Conservation (phyloP, 257 asterid species). For the Solanum commersonii region DNA sequence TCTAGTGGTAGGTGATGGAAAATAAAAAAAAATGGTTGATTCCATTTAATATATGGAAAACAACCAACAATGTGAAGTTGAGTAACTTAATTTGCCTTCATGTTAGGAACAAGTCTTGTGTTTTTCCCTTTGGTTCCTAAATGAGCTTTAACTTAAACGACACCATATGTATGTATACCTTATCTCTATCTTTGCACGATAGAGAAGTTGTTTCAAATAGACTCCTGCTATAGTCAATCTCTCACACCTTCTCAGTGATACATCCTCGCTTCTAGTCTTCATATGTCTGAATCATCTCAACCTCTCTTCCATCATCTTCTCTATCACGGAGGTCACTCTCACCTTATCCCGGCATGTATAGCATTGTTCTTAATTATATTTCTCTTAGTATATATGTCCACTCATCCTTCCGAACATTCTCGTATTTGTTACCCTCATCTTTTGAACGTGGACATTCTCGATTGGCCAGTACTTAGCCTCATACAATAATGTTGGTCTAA, state of each 20-base stretch:
- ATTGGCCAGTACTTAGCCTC: not conserved
- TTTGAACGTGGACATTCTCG: too few species aligned
- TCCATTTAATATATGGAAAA: not conserved
- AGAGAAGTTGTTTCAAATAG: not conserved
- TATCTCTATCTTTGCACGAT: not conserved
- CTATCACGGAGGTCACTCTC: rapidly evolving
- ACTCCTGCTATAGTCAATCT: not conserved
- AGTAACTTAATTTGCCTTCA: not conserved
- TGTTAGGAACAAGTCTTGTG: not conserved
- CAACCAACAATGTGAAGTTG: not conserved
- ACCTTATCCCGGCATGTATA: not conserved
- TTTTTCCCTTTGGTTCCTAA: not conserved
- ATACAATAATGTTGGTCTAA: not conserved
- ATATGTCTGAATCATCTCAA: not conserved
- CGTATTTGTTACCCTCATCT: not conserved
- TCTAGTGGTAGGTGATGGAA: not conserved
- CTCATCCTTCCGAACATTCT: too few species aligned
- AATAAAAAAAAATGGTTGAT: not conserved
- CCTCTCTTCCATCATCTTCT: not conserved
- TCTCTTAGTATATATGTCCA: not conserved
- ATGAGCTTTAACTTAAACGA: not conserved
- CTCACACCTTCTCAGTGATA: not conserved
- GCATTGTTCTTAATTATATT: too few species aligned
- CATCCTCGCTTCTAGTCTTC: not conserved
- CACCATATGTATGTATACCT: not conserved